These are phyloP conservation scores for Russula compacta DNA, from an alignment of 768 basidiomycete species.

Conservation along the genomic window DNA sequence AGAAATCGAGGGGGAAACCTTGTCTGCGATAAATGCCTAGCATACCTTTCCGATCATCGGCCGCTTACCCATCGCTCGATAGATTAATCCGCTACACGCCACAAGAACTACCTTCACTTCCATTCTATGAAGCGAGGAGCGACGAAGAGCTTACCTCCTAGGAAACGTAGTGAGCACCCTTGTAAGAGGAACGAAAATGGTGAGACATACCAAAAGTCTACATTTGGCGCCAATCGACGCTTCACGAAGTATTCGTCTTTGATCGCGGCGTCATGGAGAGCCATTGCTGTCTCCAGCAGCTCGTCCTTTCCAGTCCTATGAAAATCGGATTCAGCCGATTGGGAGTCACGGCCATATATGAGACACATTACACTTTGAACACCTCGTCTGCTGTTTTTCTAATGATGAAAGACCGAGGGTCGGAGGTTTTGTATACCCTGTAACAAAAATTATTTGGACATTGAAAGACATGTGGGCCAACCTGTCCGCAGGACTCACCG, in stretches of 20 bases:
- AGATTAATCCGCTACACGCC: slow-evolving; percentile 64
- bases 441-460: background rate
- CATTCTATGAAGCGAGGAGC: too few species aligned
- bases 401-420: slow-evolving; percentile 86
- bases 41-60: background rate
- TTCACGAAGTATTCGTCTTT: slow-evolving; percentile 84
- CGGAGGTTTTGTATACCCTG: slow-evolving; percentile 76
- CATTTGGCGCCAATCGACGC: slow-evolving; percentile 78
- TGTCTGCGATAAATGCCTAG: slow-evolving; percentile 1
- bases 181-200: background rate
- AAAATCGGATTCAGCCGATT: background rate
- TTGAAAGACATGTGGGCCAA: background rate
- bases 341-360: background rate
- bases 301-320: slow-evolving; percentile 76
- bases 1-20: slow-evolving; percentile 92
- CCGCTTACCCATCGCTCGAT: slow-evolving; percentile 77
- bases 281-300: slow-evolving; percentile 82
- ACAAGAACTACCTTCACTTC: background rate
- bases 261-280: slow-evolving; percentile 79
- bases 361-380: slow-evolving; percentile 65
- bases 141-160: slow-evolving; percentile 39
- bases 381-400: slow-evolving; percentile 86
- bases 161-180: slow-evolving; percentile 4
- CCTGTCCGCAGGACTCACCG: slow-evolving; percentile 36
- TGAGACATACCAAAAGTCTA: slow-evolving; percentile 71